These are phyloP conservation scores for Nicotiana knightiana DNA, from an alignment of 257 asterid genomes.

Conservation along the genomic window DNA sequence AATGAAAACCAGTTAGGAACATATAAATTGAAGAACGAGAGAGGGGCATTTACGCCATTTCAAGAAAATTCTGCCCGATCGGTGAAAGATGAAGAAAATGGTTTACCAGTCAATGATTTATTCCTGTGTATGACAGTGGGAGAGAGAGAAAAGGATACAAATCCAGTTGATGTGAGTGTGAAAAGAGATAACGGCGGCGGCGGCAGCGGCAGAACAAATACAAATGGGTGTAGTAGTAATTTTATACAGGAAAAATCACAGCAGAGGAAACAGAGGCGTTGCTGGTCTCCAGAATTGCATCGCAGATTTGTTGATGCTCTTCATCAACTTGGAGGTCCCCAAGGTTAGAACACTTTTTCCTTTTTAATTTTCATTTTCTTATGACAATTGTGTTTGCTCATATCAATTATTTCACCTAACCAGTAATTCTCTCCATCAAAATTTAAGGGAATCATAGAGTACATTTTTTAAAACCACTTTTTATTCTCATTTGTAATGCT, in stretches of 20 bases:
- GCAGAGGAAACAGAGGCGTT: slow-evolving; percentile 61
- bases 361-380: background rate
- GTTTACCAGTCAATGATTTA: slow-evolving; percentile 12
- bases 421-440: background rate
- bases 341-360: slow-evolving; percentile 17
- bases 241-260: background rate
- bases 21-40: slow-evolving; percentile 16
- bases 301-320: slow-evolving; percentile 49
- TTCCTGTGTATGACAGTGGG: slow-evolving; percentile 23
- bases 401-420: too few species aligned
- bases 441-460: background rate
- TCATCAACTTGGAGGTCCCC: slow-evolving; percentile 53
- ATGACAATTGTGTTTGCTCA: too few species aligned
- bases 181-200: background rate
- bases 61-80: slow-evolving; percentile 6
- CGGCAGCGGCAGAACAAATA: too few species aligned
- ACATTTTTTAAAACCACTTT: background rate
- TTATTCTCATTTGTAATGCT: background rate
- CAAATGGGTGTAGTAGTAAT: background rate
- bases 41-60: slow-evolving; percentile 43
- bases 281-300: slow-evolving; percentile 71
- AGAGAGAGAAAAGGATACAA: background rate
- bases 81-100: slow-evolving; percentile 7
- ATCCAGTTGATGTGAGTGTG: background rate
- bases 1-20: background rate